Percentiles rank a stretch among this genome's conserved stretches.
Evolutionary conservation across 208 protist genomes (phyloP).

Genomic region (Leishmania amazonensis): DNA sequence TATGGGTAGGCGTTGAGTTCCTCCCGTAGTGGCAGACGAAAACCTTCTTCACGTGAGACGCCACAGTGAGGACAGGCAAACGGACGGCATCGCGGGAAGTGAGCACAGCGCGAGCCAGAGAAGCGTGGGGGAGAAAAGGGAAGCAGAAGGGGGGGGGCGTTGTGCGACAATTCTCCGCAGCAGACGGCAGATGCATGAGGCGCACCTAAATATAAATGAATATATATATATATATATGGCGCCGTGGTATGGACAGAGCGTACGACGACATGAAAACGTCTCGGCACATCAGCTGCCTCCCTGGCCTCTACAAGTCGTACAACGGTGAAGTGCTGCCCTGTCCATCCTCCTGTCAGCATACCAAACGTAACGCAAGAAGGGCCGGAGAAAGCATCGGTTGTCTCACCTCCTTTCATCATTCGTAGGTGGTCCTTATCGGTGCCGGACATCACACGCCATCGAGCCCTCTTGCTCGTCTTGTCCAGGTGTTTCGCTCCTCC

Average conservation of each 20-base stretch:
- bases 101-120: not conserved
- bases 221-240: no score
- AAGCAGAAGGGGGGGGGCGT: not conserved
- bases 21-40: not conserved
- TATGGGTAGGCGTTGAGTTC: not conserved
- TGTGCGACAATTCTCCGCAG: not conserved
- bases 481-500: no score
- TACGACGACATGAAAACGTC: not conserved
- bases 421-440: not conserved
- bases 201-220: not conserved
- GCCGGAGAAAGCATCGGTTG: not conserved
- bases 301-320: not conserved
- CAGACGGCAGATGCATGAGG: not conserved
- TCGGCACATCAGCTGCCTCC: not conserved
- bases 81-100: not conserved
- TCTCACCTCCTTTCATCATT: not conserved
- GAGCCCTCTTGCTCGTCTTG: not conserved
- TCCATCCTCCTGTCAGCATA: not conserved
- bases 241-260: not conserved
- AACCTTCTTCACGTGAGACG: not conserved
- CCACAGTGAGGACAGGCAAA: not conserved
- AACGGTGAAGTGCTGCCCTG: not conserved
- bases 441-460: not conserved
- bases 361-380: not conserved
- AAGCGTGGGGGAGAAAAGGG: not conserved